Percentiles rank a stretch among this genome's conserved stretches.
Evolutionary conservation across 2,329 filamentous ascomycete genomes (phyloP).

Genomic region (Botrytis elliptica): DNA sequence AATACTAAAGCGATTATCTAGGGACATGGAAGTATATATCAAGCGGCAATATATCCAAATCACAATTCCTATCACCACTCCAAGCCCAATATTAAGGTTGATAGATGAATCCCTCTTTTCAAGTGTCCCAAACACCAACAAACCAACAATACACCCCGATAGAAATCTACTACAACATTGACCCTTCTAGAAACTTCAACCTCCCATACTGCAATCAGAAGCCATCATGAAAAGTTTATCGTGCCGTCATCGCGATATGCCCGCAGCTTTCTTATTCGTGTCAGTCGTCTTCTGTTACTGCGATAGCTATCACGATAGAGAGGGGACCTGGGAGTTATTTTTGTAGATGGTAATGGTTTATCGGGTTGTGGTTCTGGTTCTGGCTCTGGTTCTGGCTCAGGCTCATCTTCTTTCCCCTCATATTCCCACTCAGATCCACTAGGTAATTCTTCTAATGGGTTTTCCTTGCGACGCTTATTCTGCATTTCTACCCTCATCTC

Average conservation of each 20-base stretch:
- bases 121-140: background rate
- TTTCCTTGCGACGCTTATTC: background rate
- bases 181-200: background rate
- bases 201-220: background rate
- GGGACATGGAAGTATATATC: background rate
- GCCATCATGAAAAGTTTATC: background rate
- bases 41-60: background rate
- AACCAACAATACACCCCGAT: background rate
- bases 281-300: background rate
- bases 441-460: background rate
- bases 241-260: background rate
- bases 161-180: rapidly evolving
- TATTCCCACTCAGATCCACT: background rate
- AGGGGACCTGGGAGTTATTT: background rate
- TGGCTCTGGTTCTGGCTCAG: background rate
- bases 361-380: background rate
- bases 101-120: background rate
- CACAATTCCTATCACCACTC: background rate
- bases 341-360: background rate
- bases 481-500: background rate
- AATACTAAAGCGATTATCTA: background rate
- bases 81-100: background rate
- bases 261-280: background rate
- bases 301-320: background rate
- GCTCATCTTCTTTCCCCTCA: background rate